Evolutionary conservation across 164 flowering plant genomes (phyloP), one percentile per base, ranked within the genome.

Genomic region (Umbilicus rupestris): DNA sequence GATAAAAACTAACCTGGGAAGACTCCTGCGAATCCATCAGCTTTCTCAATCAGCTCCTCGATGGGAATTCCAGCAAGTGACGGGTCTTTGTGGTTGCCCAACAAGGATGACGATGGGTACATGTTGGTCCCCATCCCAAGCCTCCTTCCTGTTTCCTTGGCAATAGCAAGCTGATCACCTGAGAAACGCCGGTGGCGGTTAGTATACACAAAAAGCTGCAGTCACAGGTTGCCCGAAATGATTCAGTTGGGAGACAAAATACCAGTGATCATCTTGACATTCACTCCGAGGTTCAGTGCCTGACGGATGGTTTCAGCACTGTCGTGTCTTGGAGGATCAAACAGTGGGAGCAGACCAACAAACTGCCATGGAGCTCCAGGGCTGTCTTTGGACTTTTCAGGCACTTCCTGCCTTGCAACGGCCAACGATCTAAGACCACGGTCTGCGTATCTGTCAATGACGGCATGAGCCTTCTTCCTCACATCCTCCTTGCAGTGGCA

Each of bases 261-360:
- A 62, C 65, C 65, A 35, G 65, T 62, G 65, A 62, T 62, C 65
- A 62, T 62, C 65, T 62, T 62, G 44, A 62, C 65, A 19, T 62
- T 62, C 44, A 62, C 65, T 35, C 65, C 65, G 37, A 62, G 65
- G 44, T 62, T 22, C 41, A 62, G 28, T n/a, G 65, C 65, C 65
- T 4, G 41, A 39, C 65, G 44, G 45, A 62, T 62, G n/a, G 65
- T 62, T 35, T 62, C 65, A 2, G 65, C 65, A 62, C 44, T 62
- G 44, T 62, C 65, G 28, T 62, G 65, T 24, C 65, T 62, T n/a
- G 65, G 65, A 35, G 65, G 65, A 35, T 62, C 65, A 62, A 62
- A 62, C 35, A 62, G 45, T 8, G 65, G 65, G 9, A 62, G 44
- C 45, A 62, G 41, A 62, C 65, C 65, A 62, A 62, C 45, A 62